Evolutionary conservation across 2,329 filamentous ascomycete genomes (phyloP).

Genomic region (Pyricularia sp.): DNA sequence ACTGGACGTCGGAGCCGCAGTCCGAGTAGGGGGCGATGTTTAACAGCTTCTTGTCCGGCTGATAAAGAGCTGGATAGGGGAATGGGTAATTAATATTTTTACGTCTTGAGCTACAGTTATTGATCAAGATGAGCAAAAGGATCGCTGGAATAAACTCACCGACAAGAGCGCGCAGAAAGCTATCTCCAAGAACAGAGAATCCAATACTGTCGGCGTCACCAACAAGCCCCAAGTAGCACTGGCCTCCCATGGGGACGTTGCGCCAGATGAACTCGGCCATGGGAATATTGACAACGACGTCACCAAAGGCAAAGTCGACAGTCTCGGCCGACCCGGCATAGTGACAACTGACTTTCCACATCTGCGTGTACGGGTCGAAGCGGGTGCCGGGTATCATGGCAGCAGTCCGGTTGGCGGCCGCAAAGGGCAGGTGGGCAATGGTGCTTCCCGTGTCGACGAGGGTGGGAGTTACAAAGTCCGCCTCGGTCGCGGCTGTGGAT

Average conservation of each 20-base stretch:
- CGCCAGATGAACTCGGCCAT: conserved; percentile 10
- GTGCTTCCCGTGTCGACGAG: conserved; percentile 5
- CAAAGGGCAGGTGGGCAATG: conserved; percentile 1
- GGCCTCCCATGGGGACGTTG: conserved; percentile 4
- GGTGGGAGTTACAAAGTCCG: not conserved
- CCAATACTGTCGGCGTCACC: conserved; percentile 5
- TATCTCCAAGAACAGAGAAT: conserved; percentile 11
- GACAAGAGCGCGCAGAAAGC: conserved; percentile 8
- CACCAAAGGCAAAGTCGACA: conserved; percentile 10
- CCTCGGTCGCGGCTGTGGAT: not conserved
- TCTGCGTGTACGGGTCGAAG: conserved; percentile 7
- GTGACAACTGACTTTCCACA: conserved; percentile 6
- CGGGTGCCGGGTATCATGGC: conserved; percentile 3
- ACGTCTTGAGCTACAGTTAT: not conserved
- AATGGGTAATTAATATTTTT: not conserved
- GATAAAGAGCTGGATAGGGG: not conserved
- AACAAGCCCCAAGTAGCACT: conserved; percentile 8
- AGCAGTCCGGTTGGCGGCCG: conserved; percentile 4
- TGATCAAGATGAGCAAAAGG: too few relatives aligned
- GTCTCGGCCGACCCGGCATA: conserved; percentile 5
- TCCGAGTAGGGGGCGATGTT: not conserved
- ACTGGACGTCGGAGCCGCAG: conserved; percentile 4
- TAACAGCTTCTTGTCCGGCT: conserved; percentile 2
- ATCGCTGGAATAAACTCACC: not conserved
- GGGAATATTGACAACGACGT: conserved; percentile 10